These are phyloP conservation scores for Neurospora sp. DNA, from an alignment of 495 filamentous ascomycete genomes.

Conservation along the genomic window DNA sequence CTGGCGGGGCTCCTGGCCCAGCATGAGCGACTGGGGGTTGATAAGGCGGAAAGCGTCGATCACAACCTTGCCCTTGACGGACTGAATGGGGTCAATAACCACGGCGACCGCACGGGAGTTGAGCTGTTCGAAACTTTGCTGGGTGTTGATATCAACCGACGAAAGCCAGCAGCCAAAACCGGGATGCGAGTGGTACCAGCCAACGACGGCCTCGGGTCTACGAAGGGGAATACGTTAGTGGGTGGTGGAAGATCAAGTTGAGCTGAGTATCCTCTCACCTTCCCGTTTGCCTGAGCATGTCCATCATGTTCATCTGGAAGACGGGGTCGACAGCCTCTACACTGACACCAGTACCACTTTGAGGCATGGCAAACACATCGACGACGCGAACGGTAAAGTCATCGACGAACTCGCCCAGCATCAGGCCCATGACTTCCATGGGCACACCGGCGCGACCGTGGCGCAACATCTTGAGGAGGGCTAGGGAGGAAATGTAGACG, in stretches of 20 bases:
- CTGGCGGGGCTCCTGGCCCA: slow-evolving; percentile 96
- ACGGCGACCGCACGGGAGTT: slow-evolving; percentile 93
- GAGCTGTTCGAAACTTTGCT: slow-evolving; percentile 97
- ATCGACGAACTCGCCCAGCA: slow-evolving; percentile 97
- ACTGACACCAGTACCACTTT: slow-evolving; percentile 95
- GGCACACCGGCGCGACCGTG: slow-evolving; percentile 95
- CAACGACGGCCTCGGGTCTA: slow-evolving; percentile 92
- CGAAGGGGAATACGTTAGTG: slow-evolving; percentile 7
- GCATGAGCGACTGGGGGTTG: slow-evolving; percentile 96
- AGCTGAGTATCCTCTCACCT: slow-evolving; percentile 47
- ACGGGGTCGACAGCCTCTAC: slow-evolving; percentile 97
- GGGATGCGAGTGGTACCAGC: slow-evolving; percentile 99
- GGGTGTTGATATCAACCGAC: slow-evolving; percentile 97
- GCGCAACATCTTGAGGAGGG: slow-evolving; percentile 94
- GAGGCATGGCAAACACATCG: slow-evolving; percentile 99
- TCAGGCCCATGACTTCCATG: slow-evolving; percentile 99
- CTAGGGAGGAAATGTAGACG: slow-evolving; percentile 96
- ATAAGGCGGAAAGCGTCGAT: slow-evolving; percentile 99
- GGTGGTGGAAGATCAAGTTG: not conserved
- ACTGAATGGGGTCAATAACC: slow-evolving; percentile 97
- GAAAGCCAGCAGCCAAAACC: slow-evolving; percentile 99
- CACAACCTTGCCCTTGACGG: slow-evolving; percentile 98
- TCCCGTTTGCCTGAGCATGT: slow-evolving; percentile 95
- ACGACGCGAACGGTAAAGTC: slow-evolving; percentile 97
- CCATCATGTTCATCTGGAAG: slow-evolving; percentile 99